These are phyloP conservation scores for Fraxinus baroniana DNA, from an alignment of 305 asterid species.

Conservation along the genomic window DNA sequence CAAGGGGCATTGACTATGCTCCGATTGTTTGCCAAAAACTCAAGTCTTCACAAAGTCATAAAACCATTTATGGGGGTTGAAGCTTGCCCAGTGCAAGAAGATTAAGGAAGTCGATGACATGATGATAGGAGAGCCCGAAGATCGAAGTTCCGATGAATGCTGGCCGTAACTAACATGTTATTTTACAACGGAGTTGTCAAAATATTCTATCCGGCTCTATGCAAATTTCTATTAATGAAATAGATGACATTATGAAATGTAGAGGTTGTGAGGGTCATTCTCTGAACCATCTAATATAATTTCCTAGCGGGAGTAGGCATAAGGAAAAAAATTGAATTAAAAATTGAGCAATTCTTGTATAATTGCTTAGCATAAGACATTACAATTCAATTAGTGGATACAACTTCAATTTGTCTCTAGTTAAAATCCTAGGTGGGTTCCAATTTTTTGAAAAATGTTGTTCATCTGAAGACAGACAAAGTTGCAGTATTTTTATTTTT, in stretches of 20 bases:
- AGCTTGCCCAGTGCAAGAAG: neutral
- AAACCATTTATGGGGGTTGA: neutral
- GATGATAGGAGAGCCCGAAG: neutral
- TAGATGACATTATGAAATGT: neutral
- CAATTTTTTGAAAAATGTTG: neutral
- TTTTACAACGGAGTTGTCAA: neutral
- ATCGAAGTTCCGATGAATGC: neutral
- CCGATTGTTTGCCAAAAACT: neutral
- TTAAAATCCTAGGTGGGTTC: neutral
- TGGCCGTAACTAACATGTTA: neutral
- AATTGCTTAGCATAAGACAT: neutral
- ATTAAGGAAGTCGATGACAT: neutral
- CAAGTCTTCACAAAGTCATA: neutral
- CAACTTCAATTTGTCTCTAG: neutral
- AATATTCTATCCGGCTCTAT: neutral
- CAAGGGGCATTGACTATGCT: neutral
- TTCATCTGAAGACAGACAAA: neutral
- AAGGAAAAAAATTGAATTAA: neutral
- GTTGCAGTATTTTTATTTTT: neutral
- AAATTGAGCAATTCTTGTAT: neutral
- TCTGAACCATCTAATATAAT: neutral
- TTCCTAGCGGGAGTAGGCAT: neutral
- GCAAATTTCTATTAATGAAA: neutral
- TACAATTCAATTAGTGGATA: neutral
- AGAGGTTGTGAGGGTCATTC: neutral